Base-by-base conservation (phyloP, 2,329 filamentous ascomycete species). In the Zalaria obscura region DNA sequence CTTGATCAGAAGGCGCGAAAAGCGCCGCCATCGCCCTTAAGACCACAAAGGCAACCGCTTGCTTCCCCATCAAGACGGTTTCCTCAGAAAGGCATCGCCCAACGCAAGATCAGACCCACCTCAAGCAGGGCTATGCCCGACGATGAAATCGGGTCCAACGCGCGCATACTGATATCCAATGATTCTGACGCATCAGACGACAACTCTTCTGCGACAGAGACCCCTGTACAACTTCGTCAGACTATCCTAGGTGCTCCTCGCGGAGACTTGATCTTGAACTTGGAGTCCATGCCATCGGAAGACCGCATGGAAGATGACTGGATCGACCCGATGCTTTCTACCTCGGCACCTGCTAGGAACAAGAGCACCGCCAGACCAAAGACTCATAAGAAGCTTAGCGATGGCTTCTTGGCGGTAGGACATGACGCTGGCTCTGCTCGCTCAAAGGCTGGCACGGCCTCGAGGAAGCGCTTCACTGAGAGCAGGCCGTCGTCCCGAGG, bases 261-360 rank as follows among this genome's bases (percentile, higher is more conserved):
- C 26, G 32, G 25, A 18, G 18, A 18, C 18, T 18, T 18, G 18
- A 18, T 18, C 18, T 18, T 18, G 18, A 18, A 18, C 18, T 18
- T 18, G 18, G 18, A 18, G 18, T 18, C 18, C 18, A 18, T 32
- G 7, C 29, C 29, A 7, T n/a, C 29, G 34, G 45, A 58, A 31
- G 63, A 64, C 18, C 47, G 54, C 11, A 67, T 67, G 59, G 67
- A 69, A 48, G 54, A 65, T 28, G 62, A 70, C 48, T 61, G 54
- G 41, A 50, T 70, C n/a, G 61, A 65, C 40, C 53, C 55, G 3
- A 65, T 65, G 61, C 44, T 60, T 5, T 53, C 57, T 6, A 48
- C 50, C 5, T 40, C 36, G 8, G 40, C 46, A 18, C 45, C 50
- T 4, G 34, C 27, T 3, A 35, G 28, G 3, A 43, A 47, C 25